Base-by-base conservation (phyloP, 352 stramenopile species). In the Globisporangium megalacanthum region DNA sequence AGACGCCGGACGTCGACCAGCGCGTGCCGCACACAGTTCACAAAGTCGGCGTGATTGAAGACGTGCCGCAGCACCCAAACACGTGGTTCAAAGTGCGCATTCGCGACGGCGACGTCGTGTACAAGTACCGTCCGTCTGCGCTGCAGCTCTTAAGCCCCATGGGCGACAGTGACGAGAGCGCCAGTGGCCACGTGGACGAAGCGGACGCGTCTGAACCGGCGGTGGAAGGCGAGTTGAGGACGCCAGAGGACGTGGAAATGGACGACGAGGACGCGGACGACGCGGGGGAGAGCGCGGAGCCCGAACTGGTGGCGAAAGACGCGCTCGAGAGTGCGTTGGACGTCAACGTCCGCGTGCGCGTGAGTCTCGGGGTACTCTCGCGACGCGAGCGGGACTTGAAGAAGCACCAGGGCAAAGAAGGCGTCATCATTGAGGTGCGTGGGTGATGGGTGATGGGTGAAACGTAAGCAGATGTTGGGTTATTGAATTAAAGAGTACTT, bases 31-130 rank as follows among this genome's bases (percentile, higher is more conserved):
- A 94, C 52, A 94, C 84, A 8, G 66, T 85, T 7, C 62, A 77
- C 62, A 92, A 94, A 68, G 62, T 94, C 25, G 85, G 85, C 19
- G 64, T 91, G 19, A 83, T 94, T 33, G 83, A 92, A 54, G 85
- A 94, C 37, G 76, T 86, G 0, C 85, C 85, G 37, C 77, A 81
- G 55, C 85, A 94, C 60, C 85, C 85, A 9, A 94, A 92, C 50
- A 94, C 85, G 59, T 94, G 85, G 85, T 92, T 89, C 58, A 88
- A 83, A 58, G 85, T 94, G 59, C 75, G 85, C 6, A 92, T 94
- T 36, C 73, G 75, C 17, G 80, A 92, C 46, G 80, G 80, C 36
- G 82, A 94, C 25, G 83, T 94, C n/a, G 79, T 92, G 57, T 92
- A 92, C 70, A 94, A 92, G 64, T 94, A 93, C 65, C 74, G 85